These are phyloP conservation scores for Nemania sp. DNA, from an alignment of 2,329 filamentous ascomycete genomes.

Conservation along the genomic window DNA sequence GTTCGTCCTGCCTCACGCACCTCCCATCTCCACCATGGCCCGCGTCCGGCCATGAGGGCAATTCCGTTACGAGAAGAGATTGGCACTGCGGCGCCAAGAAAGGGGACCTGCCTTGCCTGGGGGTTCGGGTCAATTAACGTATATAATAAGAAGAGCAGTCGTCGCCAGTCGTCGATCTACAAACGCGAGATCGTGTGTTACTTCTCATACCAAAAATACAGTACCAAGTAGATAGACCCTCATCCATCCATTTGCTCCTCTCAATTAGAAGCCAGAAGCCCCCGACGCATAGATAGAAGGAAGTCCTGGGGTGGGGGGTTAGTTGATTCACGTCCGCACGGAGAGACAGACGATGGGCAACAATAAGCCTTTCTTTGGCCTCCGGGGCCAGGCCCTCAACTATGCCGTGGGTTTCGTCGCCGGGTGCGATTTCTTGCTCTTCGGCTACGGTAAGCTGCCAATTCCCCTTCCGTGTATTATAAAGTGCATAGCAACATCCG, in stretches of 20 bases:
- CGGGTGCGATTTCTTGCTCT: conserved; percentile 71
- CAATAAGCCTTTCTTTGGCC: conserved; percentile 59
- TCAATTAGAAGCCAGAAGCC: neutral
- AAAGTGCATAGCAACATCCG: neutral
- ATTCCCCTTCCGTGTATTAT: neutral
- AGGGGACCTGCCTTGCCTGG: neutral
- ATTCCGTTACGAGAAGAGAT: conserved; percentile 11
- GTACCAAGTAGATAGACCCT: neutral
- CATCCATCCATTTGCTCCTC: conserved; percentile 4
- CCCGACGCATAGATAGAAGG: neutral
- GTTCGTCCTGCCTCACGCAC: conserved; percentile 17
- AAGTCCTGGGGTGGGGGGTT: too few species aligned
- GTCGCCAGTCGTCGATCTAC: too few species aligned
- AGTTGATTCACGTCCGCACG: neutral
- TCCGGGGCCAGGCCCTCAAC: conserved; percentile 68
- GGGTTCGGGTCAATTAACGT: conserved; percentile 4
- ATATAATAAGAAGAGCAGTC: conserved; percentile 5
- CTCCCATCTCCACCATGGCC: conserved; percentile 18
- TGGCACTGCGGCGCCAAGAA: neutral
- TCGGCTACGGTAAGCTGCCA: conserved; percentile 54
- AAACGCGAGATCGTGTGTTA: neutral
- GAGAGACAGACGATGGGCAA: conserved; percentile 34
- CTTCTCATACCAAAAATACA: too few species aligned
- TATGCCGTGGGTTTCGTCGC: conserved; percentile 72
- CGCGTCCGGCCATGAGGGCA: conserved; percentile 2